Evolutionary conservation across 129 eudicot species (phyloP).

Genomic region (Tagetes erecta): DNA sequence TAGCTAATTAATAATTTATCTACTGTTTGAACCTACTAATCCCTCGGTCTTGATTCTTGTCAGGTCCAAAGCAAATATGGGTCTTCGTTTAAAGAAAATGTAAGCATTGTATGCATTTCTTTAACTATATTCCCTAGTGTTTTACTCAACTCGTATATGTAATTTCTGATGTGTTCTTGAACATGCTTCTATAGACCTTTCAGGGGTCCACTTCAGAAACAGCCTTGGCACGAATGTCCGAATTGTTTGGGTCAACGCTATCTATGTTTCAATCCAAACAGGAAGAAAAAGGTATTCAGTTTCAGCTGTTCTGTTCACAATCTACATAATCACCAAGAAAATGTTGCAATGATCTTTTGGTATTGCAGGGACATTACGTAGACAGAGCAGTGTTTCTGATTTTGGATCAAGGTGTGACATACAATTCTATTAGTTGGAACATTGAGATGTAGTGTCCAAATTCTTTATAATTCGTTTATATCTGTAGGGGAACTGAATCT

Average conservation of each 20-base stretch:
- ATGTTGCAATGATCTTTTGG: neutral
- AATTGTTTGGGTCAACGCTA: slow-evolving; percentile 63
- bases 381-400: slow-evolving; percentile 83
- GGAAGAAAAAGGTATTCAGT: slow-evolving; percentile 55
- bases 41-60: slow-evolving; percentile 7
- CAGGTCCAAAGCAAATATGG: slow-evolving; percentile 95
- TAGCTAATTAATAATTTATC: neutral
- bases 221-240: slow-evolving; percentile 69
- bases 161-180: slow-evolving; percentile 6
- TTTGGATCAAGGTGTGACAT: slow-evolving; percentile 59
- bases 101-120: slow-evolving; percentile 40
- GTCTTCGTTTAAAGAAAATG: slow-evolving; percentile 54
- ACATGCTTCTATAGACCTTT: slow-evolving; percentile 44
- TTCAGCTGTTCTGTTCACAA: neutral
- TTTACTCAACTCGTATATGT: neutral
- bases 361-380: slow-evolving; percentile 61
- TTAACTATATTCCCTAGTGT: neutral
- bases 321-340: neutral
- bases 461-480: neutral
- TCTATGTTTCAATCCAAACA: slow-evolving; percentile 62
- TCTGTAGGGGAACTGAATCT: slow-evolving; percentile 57
- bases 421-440: neutral
- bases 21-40: slow-evolving; percentile 7
- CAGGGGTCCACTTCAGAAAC: slow-evolving; percentile 76
- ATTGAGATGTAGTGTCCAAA: neutral